Conservation (phyloP, 768 basidiomycete species). For the Heimioporus sp. region DNA sequence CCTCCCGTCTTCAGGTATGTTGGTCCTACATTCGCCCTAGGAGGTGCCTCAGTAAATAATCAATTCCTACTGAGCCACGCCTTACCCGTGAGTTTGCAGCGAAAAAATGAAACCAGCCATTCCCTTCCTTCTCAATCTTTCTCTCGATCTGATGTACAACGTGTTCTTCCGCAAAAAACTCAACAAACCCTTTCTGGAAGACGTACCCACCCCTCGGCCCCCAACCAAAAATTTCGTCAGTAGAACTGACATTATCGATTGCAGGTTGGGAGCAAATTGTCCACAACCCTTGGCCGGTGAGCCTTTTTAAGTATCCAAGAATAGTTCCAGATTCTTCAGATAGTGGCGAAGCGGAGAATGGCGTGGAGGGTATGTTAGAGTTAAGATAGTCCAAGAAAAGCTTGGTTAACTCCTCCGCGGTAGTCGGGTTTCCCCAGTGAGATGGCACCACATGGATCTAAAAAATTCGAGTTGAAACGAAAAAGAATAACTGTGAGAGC, state of each 20-base stretch:
- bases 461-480: background rate
- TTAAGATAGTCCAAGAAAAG: constrained; percentile 83
- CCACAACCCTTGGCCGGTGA: constrained; percentile 87
- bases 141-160: constrained; percentile 61
- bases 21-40: constrained; percentile 78
- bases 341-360: constrained; percentile 84
- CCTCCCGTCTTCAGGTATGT: constrained; percentile 72
- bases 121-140: constrained; percentile 50
- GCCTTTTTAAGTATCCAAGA: constrained; percentile 66
- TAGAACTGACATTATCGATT: constrained; percentile 74
- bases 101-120: constrained; percentile 79
- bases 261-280: constrained; percentile 97
- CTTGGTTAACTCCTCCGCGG: constrained; percentile 64
- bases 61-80: background rate
- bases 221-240: constrained; percentile 85
- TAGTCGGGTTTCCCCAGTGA: constrained; percentile 72
- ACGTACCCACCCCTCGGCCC: constrained; percentile 92
- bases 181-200: constrained; percentile 96
- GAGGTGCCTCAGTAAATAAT: background rate
- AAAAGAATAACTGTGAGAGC: background rate
- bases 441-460: constrained; percentile 62
- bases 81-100: constrained; percentile 77
- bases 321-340: constrained; percentile 82
- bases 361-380: constrained; percentile 70
- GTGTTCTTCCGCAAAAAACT: constrained; percentile 78